Evolutionary conservation across 352 stramenopile genomes (phyloP).

Genomic region (Globisporangium lucens): DNA sequence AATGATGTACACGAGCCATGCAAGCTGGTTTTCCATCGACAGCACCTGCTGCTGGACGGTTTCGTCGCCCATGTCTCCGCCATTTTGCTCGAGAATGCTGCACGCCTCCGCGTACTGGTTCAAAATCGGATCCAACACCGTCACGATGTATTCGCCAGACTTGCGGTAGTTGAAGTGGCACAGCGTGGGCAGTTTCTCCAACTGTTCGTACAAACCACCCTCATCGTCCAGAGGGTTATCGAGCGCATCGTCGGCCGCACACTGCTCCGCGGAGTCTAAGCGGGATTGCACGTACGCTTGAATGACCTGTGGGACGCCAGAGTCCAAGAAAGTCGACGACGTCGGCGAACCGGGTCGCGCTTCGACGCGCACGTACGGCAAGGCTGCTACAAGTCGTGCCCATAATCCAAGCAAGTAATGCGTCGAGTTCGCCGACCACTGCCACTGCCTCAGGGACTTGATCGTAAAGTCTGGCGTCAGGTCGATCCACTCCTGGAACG

Average conservation of each 20-base stretch:
- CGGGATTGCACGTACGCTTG: conserved; percentile 96
- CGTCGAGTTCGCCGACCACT: conserved; percentile 93
- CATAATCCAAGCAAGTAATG: conserved; percentile 97
- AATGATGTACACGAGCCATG: conserved; percentile 97
- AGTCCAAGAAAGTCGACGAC: conserved; percentile 68
- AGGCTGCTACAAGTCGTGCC: conserved; percentile 93
- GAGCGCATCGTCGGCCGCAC: conserved; percentile 90
- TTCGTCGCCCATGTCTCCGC: conserved; percentile 37
- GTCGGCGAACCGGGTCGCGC: conserved; percentile 47
- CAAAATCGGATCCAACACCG: conserved; percentile 94
- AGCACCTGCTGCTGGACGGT: conserved; percentile 57
- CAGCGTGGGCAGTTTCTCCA: conserved; percentile 96
- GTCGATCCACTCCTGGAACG: conserved; percentile 97
- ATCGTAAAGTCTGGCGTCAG: conserved; percentile 95
- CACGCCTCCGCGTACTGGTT: conserved; percentile 91
- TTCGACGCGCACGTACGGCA: conserved; percentile 94
- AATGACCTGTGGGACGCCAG: conserved; percentile 84
- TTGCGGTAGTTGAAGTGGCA: conserved; percentile 96
- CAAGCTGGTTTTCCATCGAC: conserved; percentile 94
- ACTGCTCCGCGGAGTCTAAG: conserved; percentile 92
- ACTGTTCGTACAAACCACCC: conserved; percentile 94
- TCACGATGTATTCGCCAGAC: conserved; percentile 92
- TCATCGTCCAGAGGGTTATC: conserved; percentile 97
- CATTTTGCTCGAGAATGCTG: conserved; percentile 66
- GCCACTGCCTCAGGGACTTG: conserved; percentile 96